Base-by-base conservation (phyloP, 768 basidiomycete genomes). In the Dendrothele bispora region DNA sequence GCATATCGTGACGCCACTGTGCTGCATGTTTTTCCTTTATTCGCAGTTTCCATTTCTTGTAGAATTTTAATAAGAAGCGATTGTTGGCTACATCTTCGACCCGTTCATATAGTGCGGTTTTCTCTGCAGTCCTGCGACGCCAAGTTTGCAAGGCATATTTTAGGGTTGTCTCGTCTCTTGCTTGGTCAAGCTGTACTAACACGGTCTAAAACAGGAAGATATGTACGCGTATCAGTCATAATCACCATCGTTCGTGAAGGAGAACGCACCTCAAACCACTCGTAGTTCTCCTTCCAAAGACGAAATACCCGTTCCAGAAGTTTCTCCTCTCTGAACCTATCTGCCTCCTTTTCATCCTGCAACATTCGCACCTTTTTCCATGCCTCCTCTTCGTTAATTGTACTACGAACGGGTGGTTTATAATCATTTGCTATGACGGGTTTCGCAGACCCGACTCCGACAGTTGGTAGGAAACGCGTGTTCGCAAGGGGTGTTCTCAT, bases 291-390 rank as follows among this genome's bases (percentile, higher is more conserved):
- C 38, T 70, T 72, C 91, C 91, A 94, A 49, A 84, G 78, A 39
- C 83, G 78, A 81, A 83, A 88, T 57, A 81, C 91, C 14, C 80
- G 80, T 56, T 84, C 82, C 22, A 89, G 43, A 48, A 92, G 66
- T 43, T 73, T 75, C 43, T 83, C 79, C 25, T 79, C 69, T 36
- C 84, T 73, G 62, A 84, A 91, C 46, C 71, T 70, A 61, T 84
- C 87, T 17, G 91, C 91, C 24, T 81, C 77, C 55, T 77, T 71
- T 58, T 91, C 84, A 53, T 88, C 82, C 55, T 80, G 79, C 38
- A 79, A 74, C 73, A 85, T 79, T 58, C 78, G 75, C 27, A 90
- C 82, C 52, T 83, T 88, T 54, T 83, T 82, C 87, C 88, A 92
- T 0, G 84, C 84, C 48, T 88, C 84, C 46, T 86, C 80, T 58